Conservation (phyloP, 2,329 filamentous ascomycete species). For the Trichoderma afroharzianum region DNA sequence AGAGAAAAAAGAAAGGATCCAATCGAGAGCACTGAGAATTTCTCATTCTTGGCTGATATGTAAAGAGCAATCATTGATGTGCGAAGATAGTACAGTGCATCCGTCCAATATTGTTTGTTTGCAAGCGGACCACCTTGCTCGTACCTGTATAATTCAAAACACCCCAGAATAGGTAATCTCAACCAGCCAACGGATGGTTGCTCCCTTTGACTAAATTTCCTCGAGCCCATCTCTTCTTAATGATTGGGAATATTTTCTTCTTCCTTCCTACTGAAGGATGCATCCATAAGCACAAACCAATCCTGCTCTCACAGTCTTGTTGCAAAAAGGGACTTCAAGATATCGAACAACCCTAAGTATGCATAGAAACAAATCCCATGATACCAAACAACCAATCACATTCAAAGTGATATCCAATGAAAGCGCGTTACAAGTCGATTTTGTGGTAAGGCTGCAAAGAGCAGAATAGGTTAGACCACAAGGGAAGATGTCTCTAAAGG, state of each 20-base stretch:
- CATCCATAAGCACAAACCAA: background rate
- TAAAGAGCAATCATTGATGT: background rate
- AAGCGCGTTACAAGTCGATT: background rate
- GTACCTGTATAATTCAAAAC: background rate
- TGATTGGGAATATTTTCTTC: background rate
- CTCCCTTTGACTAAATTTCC: background rate
- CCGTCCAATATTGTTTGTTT: background rate
- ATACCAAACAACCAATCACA: background rate
- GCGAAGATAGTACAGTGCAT: background rate
- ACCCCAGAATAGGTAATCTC: background rate
- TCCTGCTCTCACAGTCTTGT: background rate
- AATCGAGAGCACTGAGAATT: background rate
- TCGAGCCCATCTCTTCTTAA: background rate
- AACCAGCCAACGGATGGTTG: background rate
- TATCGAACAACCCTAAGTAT: background rate
- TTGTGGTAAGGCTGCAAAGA: conserved; percentile 23
- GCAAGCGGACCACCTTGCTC: background rate
- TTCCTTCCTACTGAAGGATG: background rate
- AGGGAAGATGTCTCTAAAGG: conserved; percentile 28
- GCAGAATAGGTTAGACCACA: conserved; percentile 26
- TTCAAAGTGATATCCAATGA: background rate
- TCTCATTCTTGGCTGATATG: background rate
- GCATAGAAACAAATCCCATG: background rate
- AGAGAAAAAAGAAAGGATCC: background rate
- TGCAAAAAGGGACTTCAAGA: background rate